These are phyloP conservation scores for Strombidium stylifer DNA, from an alignment of 73 alveolate genomes.

Conservation along the genomic window DNA sequence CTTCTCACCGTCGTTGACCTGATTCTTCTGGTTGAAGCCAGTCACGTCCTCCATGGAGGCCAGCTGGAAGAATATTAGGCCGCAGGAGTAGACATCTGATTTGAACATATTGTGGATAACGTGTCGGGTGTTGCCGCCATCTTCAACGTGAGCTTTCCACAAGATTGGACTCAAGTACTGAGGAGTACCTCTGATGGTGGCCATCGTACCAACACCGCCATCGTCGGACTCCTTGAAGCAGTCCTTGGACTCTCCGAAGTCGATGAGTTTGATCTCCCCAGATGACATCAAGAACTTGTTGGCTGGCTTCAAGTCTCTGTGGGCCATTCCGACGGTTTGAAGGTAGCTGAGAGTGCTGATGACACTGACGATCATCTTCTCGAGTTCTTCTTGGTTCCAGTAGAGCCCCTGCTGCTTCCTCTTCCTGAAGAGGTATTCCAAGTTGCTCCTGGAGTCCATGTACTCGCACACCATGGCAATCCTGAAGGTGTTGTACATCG, in stretches of 20 bases:
- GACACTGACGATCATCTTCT: conserved; percentile 80
- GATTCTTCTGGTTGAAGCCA: conserved; percentile 92
- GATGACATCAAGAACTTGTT: conserved; percentile 56
- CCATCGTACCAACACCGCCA: conserved; percentile 93
- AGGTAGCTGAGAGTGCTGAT: conserved; percentile 66
- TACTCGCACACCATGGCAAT: conserved; percentile 93
- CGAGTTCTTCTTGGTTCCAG: conserved; percentile 91
- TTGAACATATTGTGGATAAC: conserved; percentile 95
- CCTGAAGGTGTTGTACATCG: conserved; percentile 92
- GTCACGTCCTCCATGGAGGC: conserved; percentile 96
- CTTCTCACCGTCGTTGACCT: conserved; percentile 87
- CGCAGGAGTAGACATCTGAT: conserved; percentile 95
- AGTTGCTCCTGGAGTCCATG: conserved; percentile 87
- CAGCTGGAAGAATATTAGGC: conserved; percentile 85
- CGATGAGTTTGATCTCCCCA: conserved; percentile 71
- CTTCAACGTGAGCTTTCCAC: conserved; percentile 97
- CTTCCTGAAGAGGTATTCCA: conserved; percentile 90
- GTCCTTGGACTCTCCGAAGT: conserved; percentile 84
- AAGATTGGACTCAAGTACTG: conserved; percentile 93
- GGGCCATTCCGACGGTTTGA: conserved; percentile 74
- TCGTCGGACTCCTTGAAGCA: conserved; percentile 89
- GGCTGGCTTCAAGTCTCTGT: conserved; percentile 83
- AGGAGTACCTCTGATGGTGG: conserved; percentile 98
- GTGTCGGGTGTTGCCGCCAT: conserved; percentile 86
- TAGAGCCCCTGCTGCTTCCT: conserved; percentile 70